These are phyloP conservation scores for Plasmodium vivax DNA, from an alignment of 169 alveolate genomes.

Conservation along the genomic window DNA sequence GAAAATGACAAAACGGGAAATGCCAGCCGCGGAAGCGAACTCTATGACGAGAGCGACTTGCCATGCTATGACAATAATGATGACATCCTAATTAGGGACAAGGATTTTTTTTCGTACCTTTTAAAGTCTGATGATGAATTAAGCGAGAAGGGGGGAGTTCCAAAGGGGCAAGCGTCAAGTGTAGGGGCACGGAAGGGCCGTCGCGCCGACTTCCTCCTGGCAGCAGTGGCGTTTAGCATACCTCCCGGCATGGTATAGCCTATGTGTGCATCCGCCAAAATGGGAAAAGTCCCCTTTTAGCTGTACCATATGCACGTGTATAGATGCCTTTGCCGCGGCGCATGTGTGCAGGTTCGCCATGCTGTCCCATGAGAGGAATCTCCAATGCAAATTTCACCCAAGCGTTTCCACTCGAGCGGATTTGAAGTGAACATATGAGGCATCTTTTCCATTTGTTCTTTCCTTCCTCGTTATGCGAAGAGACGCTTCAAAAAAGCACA, in stretches of 20 bases:
- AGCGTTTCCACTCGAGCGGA: not conserved
- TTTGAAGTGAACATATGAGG: not conserved
- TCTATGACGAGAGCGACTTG: slow-evolving; percentile 28
- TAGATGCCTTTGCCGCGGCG: not conserved
- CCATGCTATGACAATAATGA: slow-evolving; percentile 46
- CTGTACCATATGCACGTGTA: not conserved
- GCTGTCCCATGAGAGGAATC: not conserved
- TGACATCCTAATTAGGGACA: slow-evolving; percentile 29
- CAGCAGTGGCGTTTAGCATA: slow-evolving; percentile 53
- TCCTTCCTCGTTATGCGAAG: not conserved
- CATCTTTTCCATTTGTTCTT: not conserved
- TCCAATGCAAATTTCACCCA: not conserved
- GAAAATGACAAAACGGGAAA: not conserved
- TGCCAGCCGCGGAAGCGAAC: not conserved
- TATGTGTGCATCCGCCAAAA: not conserved
- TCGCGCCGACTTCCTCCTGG: slow-evolving; percentile 15
- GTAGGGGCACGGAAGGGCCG: not conserved
- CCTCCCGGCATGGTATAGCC: slow-evolving; percentile 44
- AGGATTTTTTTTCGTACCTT: slow-evolving; percentile 7
- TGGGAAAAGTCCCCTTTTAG: not conserved
- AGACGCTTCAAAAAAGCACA: not conserved
- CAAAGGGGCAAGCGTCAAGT: not conserved
- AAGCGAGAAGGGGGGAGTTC: not conserved
- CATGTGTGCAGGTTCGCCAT: not conserved
- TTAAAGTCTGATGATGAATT: slow-evolving; percentile 28